Conservation (phyloP, 768 basidiomycete genomes). For the Leccinum arenicola region DNA sequence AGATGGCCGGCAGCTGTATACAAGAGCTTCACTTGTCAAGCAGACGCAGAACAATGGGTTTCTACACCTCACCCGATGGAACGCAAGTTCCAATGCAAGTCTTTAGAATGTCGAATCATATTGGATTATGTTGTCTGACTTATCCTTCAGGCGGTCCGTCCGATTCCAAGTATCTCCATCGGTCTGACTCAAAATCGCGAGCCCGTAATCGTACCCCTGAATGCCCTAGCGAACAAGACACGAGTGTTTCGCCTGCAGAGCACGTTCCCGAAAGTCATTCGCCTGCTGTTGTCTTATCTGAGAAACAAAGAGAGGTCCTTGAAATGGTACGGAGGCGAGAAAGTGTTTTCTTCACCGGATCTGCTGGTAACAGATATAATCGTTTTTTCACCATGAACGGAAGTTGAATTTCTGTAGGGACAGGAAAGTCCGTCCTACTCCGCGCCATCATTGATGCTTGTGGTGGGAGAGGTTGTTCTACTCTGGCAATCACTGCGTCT, state of each 20-base stretch:
- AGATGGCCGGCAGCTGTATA: slow-evolving; percentile 51
- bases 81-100: slow-evolving; percentile 17
- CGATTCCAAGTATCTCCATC: not conserved
- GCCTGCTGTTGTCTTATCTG: slow-evolving; percentile 40
- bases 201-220: not conserved
- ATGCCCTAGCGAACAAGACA: not conserved
- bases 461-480: slow-evolving; percentile 33
- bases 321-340: slow-evolving; percentile 52
- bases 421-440: slow-evolving; percentile 82
- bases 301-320: slow-evolving; percentile 51
- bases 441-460: slow-evolving; percentile 64
- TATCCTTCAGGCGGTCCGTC: slow-evolving; percentile 5
- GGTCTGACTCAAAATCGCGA: not conserved
- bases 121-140: not conserved
- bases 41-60: slow-evolving; percentile 53
- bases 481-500: slow-evolving; percentile 75
- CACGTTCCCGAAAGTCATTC: not conserved
- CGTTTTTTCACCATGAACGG: not conserved
- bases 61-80: slow-evolving; percentile 7
- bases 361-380: slow-evolving; percentile 49
- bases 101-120: not conserved
- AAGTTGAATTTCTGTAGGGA: slow-evolving; percentile 40
- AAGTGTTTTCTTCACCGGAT: slow-evolving; percentile 84
- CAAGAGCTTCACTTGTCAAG: slow-evolving; percentile 47
- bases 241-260: not conserved